These are phyloP conservation scores for Mucor saturninus DNA, from an alignment of 371 early-diverging fungal genomes.

Conservation along the genomic window DNA sequence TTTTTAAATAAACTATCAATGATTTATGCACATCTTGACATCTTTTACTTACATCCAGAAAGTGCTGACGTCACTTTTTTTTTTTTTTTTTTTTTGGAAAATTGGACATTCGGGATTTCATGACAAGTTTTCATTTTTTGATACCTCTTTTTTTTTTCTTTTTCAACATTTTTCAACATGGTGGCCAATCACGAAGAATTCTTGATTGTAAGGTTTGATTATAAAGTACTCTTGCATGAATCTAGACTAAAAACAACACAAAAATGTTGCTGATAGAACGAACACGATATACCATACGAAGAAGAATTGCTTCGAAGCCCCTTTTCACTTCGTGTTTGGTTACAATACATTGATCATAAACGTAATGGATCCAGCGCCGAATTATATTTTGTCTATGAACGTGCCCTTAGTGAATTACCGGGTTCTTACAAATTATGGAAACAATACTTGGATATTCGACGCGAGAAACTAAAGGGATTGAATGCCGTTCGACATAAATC, in stretches of 20 bases:
- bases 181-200: slow-evolving; percentile 25
- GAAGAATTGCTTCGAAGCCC: slow-evolving; percentile 90
- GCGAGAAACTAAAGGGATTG: slow-evolving; percentile 52
- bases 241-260: background rate
- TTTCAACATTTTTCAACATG: background rate
- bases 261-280: slow-evolving; percentile 44
- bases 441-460: slow-evolving; percentile 80
- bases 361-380: slow-evolving; percentile 46
- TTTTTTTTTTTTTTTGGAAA: background rate
- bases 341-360: slow-evolving; percentile 91
- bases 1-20: too few species aligned
- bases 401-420: slow-evolving; percentile 87
- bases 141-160: background rate
- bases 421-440: slow-evolving; percentile 97
- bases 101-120: background rate
- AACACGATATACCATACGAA: slow-evolving; percentile 84
- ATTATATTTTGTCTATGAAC: slow-evolving; percentile 79
- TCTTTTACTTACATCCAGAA: too few species aligned
- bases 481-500: slow-evolving; percentile 55
- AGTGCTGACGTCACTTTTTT: too few species aligned
- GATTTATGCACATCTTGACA: too few species aligned
- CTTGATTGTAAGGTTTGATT: slow-evolving; percentile 23
- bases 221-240: too few species aligned
- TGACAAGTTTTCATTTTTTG: background rate
- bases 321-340: slow-evolving; percentile 83